These are phyloP conservation scores for Penicillium capsulatum DNA, from an alignment of 2,329 filamentous ascomycete genomes.

Conservation along the genomic window DNA sequence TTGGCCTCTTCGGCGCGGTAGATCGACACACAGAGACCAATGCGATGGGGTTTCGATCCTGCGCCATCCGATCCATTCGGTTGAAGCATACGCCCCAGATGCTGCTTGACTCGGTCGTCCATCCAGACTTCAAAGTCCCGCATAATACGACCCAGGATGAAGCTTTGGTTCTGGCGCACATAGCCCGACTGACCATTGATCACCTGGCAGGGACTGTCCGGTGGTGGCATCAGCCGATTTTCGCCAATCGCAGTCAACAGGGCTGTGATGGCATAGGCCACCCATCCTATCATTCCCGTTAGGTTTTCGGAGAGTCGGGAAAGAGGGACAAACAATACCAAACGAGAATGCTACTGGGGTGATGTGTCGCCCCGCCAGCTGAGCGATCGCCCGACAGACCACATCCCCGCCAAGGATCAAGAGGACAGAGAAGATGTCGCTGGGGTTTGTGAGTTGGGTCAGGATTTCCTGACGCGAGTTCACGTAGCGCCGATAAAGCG, in stretches of 20 bases:
- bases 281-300: slow-evolving; percentile 23
- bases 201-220: slow-evolving; percentile 31
- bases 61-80: background rate
- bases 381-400: slow-evolving; percentile 34
- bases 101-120: slow-evolving; percentile 1
- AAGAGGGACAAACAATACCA: slow-evolving; percentile 20
- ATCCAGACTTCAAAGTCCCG: slow-evolving; percentile 40
- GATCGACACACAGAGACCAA: slow-evolving; percentile 26
- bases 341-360: slow-evolving; percentile 40
- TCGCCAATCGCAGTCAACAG: slow-evolving; percentile 32
- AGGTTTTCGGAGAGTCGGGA: no score
- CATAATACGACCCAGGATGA: slow-evolving; percentile 44
- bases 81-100: background rate
- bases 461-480: background rate
- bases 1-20: slow-evolving; percentile 17
- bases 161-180: slow-evolving; percentile 38
- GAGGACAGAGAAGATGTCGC: slow-evolving; percentile 32
- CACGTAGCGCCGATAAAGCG: no score
- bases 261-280: slow-evolving; percentile 33
- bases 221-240: slow-evolving; percentile 32
- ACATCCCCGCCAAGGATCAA: slow-evolving; percentile 38
- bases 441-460: slow-evolving; percentile 13
- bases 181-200: slow-evolving; percentile 39
- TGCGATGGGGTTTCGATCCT: slow-evolving; percentile 15
- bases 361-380: slow-evolving; percentile 24